Base-by-base conservation (phyloP, 345 rosid species). In the Excoecaria cochinchinensis region DNA sequence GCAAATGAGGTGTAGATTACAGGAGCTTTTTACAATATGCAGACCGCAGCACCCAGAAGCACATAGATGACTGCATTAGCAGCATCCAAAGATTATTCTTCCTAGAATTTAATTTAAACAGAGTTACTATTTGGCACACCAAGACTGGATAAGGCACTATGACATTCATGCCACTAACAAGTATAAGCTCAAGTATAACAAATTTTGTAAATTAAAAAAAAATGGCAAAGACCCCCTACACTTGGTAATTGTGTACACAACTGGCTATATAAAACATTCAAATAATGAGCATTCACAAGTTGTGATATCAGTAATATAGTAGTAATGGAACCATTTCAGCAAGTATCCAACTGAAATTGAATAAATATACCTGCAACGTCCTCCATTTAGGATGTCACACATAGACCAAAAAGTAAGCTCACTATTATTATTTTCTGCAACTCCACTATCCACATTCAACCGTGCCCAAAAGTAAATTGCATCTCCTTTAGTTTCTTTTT, bases 321-420 rank as follows among this genome's bases (percentile, higher is more conserved):
- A 5, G 56, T 21, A 36, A 31, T 16, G 52, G 40, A 1, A 22
- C 52, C 42, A 6, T 39, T 50, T 67, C 12, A 1, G 16, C 3
- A 52, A 38, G 38, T 44, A 57, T 21, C 10, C 72, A 44, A 39
- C 52, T 21, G 15, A 17, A 21, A 57, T 31, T 51, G 15, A 57
- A 77, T 25, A 31, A 55, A 68, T 44, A 61, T 72, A 81, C 84
- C 84, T 77, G 84, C 84, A 81, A 55, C 19, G 77, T 38, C 81
- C 81, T 69, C 74, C 84, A 77, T 81, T 81, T 64, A 81, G 63
- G 36, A 74, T 48, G 72, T 81, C 84, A 64, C 84, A 81, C 75
- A 81, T 73, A 46, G 84, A 77, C 84, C 84, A 81, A 60, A 81
- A 81, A 5, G 77, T 63, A 8, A 77, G 78, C n/a, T 73, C 57